A percentile compares a stretch with the other conserved stretches of the same genome.
These are phyloP conservation scores for Kwoniella europaea DNA, from an alignment of 768 basidiomycete genomes.

Conservation along the genomic window DNA sequence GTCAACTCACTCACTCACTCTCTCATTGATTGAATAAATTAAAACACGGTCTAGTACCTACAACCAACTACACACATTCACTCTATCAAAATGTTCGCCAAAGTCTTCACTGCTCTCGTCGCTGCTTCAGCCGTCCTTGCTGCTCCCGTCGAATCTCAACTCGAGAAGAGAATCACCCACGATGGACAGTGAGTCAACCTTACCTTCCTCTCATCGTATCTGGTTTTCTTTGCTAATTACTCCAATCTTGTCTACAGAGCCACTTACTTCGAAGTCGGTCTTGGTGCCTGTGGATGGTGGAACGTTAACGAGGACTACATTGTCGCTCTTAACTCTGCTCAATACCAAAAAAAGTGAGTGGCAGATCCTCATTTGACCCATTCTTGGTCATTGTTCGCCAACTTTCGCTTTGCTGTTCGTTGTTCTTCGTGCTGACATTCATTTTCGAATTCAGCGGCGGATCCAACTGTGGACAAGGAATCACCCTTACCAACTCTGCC, in stretches of 20 bases:
- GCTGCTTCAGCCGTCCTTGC: conserved; percentile 37
- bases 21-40: background rate
- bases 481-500: conserved; percentile 48
- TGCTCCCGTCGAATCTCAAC: conserved; percentile 35
- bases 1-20: conserved; percentile 8
- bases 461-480: conserved; percentile 44
- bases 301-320: conserved; percentile 43
- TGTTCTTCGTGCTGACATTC: background rate
- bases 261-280: conserved; percentile 47
- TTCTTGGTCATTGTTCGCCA: background rate
- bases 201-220: background rate
- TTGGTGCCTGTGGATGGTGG: conserved; percentile 41
- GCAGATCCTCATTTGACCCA: background rate
- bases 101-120: conserved; percentile 37
- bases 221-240: background rate
- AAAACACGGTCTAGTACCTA: conserved; percentile 11
- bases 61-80: conserved; percentile 12
- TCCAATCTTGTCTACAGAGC: conserved; percentile 14
- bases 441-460: conserved; percentile 14
- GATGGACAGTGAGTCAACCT: conserved; percentile 27
- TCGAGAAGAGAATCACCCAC: conserved; percentile 39
- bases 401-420: background rate
- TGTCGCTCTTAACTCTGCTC: conserved; percentile 47
- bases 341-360: conserved; percentile 30
- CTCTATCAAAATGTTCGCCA: conserved; percentile 43